A percentile compares a stretch with the other conserved stretches of the same genome.
phyloP scores from a whole-genome alignment of 257 asterid genomes.

The Rhazya stricta region DNA sequence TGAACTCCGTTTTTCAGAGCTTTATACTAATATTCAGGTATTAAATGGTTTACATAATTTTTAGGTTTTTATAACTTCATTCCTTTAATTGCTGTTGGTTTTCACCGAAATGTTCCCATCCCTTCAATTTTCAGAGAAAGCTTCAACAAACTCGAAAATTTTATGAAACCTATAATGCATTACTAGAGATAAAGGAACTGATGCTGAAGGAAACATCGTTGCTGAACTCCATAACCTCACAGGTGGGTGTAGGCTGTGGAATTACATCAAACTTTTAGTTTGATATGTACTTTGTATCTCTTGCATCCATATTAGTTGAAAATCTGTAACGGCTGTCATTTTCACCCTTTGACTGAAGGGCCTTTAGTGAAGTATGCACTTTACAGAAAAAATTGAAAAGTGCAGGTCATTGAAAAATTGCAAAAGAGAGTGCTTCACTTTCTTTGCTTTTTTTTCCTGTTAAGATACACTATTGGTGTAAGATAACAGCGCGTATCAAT shows the following conservation, averaged over 20 bases:
- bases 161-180: conserved; percentile 77
- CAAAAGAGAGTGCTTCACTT: neutral
- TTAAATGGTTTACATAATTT: conserved; percentile 5
- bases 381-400: neutral
- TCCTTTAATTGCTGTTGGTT: conserved; percentile 17
- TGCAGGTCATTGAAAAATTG: neutral
- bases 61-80: conserved; percentile 8
- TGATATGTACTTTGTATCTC: neutral
- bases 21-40: conserved; percentile 69
- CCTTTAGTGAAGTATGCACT: neutral
- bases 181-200: conserved; percentile 72
- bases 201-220: conserved; percentile 84
- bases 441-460: neutral
- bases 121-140: conserved; percentile 47
- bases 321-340: no score
- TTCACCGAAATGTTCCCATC: conserved; percentile 14
- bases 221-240: conserved; percentile 70
- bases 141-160: conserved; percentile 56
- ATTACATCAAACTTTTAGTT: conserved; percentile 8
- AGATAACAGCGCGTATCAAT: neutral
- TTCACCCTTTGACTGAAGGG: neutral
- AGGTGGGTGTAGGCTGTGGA: conserved; percentile 41
- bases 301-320: neutral
- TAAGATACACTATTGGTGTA: neutral
- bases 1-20: conserved; percentile 75